Evolutionary conservation across 768 basidiomycete genomes (phyloP).

Genomic region (Postia placenta): DNA sequence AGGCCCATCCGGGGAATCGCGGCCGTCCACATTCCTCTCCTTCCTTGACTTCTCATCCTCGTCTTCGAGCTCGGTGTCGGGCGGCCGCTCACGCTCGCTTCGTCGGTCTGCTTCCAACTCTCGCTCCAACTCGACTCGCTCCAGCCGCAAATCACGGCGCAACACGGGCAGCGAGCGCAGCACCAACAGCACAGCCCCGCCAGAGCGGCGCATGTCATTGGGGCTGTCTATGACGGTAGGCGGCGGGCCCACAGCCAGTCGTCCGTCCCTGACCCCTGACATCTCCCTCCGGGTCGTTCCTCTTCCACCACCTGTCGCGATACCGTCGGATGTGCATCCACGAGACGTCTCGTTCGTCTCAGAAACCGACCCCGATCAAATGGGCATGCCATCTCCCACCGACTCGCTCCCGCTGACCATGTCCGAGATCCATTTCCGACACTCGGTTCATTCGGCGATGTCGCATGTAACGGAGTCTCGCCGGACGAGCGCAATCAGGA

Average conservation of each 20-base stretch:
- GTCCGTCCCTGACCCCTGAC: slow-evolving; percentile 18
- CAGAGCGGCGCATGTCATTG: slow-evolving; percentile 19
- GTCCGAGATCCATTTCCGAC: slow-evolving; percentile 32
- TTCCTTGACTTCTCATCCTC: slow-evolving; percentile 24
- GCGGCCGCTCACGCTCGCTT: slow-evolving; percentile 12
- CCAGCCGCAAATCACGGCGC: slow-evolving; percentile 16
- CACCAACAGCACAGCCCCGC: slow-evolving; percentile 8
- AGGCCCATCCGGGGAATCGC: slow-evolving; percentile 5
- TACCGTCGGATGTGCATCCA: slow-evolving; percentile 1
- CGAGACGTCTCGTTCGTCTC: slow-evolving; percentile 6
- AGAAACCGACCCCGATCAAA: slow-evolving; percentile 12
- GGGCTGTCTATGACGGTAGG: slow-evolving; percentile 23
- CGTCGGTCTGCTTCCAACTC: slow-evolving; percentile 14
- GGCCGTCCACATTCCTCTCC: slow-evolving; percentile 14
- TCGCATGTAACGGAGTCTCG: slow-evolving; percentile 18
- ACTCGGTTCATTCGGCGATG: slow-evolving; percentile 24
- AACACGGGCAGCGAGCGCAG: slow-evolving; percentile 13
- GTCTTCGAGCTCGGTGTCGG: slow-evolving; percentile 12
- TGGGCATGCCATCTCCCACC: slow-evolving; percentile 24
- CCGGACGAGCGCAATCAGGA: slow-evolving; percentile 13
- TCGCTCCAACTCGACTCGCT: slow-evolving; percentile 12
- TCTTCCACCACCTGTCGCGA: slow-evolving; percentile 12
- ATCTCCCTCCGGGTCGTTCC: slow-evolving; percentile 21
- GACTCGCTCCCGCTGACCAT: slow-evolving; percentile 30
- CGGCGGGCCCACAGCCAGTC: slow-evolving; percentile 19